phyloP scores from a whole-genome alignment of 345 rosid species.

The Jatropha curcas region DNA sequence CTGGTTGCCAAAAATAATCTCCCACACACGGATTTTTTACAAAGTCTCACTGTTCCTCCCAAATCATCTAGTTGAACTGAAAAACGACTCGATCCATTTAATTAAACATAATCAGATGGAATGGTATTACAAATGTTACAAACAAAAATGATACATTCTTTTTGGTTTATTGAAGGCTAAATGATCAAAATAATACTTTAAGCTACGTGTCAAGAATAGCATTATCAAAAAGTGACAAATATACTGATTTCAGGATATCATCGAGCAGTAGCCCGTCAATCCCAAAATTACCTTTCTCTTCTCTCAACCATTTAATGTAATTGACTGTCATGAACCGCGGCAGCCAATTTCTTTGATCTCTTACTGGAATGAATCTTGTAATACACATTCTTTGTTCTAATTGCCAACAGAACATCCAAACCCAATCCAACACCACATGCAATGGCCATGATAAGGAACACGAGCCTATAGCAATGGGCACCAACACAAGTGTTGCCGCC shows the following conservation, averaged over 20 bases:
- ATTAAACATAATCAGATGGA: no score
- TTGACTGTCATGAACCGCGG: conserved; percentile 15
- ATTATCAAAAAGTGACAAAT: no score
- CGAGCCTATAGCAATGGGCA: conserved; percentile 80
- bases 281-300: conserved; percentile 9
- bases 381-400: conserved; percentile 63
- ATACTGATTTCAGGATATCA: neutral
- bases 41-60: no score
- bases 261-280: conserved; percentile 25
- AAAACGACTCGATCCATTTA: no score
- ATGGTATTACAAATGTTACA: no score
- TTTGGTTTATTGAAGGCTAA: no score
- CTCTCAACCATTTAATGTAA: neutral
- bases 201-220: no score
- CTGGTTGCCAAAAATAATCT: no score
- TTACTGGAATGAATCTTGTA: conserved; percentile 51
- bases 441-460: conserved; percentile 70
- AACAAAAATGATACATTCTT: no score
- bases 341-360: conserved; percentile 41
- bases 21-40: no score
- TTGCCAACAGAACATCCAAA: conserved; percentile 60
- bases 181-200: no score
- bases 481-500: conserved; percentile 92
- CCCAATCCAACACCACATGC: conserved; percentile 66
- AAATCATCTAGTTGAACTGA: no score